These are phyloP conservation scores for Pseudohalonectria lignicola DNA, from an alignment of 2,329 filamentous ascomycete genomes.

Conservation along the genomic window DNA sequence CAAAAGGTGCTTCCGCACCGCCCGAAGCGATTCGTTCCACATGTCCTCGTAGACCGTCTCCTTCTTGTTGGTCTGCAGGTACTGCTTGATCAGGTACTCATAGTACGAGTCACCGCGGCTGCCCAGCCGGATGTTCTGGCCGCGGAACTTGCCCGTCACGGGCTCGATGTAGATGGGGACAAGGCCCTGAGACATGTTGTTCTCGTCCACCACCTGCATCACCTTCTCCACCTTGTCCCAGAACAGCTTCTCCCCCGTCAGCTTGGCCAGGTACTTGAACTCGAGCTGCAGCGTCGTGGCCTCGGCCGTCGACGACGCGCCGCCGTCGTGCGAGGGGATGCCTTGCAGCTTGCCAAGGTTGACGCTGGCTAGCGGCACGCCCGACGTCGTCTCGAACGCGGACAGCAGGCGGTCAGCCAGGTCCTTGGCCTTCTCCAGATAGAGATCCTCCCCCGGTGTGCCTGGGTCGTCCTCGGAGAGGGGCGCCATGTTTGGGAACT, in stretches of 20 bases:
- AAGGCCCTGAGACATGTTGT: conserved; percentile 73
- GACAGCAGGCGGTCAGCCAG: conserved; percentile 77
- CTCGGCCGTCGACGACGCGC: conserved; percentile 89
- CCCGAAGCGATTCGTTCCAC: conserved; percentile 79
- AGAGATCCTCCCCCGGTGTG: conserved; percentile 73
- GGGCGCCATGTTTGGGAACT: conserved; percentile 69
- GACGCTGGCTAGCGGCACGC: conserved; percentile 82
- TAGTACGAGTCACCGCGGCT: conserved; percentile 97
- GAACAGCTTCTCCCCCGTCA: conserved; percentile 85
- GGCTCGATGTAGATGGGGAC: conserved; percentile 88
- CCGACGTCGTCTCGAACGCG: conserved; percentile 79
- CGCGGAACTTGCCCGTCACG: conserved; percentile 65
- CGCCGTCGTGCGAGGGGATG: conserved; percentile 73
- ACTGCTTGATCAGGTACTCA: conserved; percentile 98
- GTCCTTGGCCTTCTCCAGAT: conserved; percentile 91
- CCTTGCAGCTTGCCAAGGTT: conserved; percentile 71
- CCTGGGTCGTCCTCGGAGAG: conserved; percentile 61
- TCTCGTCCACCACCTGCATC: conserved; percentile 81
- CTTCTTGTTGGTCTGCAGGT: conserved; percentile 80
- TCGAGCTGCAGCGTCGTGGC: conserved; percentile 87
- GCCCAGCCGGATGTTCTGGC: conserved; percentile 79
- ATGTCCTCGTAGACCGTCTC: conserved; percentile 82
- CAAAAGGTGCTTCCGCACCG: conserved; percentile 83
- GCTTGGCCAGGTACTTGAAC: conserved; percentile 91
- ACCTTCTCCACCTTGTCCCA: conserved; percentile 89